Evolutionary conservation across 352 stramenopile genomes (phyloP), one percentile per base, ranked within the genome.

Genomic region (Phytophthora litchii): DNA sequence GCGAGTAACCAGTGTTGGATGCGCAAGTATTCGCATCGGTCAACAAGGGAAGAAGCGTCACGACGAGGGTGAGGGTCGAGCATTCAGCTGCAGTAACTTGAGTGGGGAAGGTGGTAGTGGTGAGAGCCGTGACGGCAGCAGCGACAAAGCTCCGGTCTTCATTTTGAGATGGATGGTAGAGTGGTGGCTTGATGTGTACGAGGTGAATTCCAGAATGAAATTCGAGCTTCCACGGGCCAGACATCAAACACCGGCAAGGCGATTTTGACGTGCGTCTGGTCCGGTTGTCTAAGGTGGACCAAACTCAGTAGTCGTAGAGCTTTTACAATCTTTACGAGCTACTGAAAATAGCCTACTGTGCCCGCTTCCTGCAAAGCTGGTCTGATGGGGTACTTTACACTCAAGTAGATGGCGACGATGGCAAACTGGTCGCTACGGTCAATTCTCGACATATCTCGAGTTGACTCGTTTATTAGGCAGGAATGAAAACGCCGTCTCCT

Each of bases 1-100:
- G 38, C 31, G 65, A 54, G 54, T 74, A 74, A 17, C 60, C 60
- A 37, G 60, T 61, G 54, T 63, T 59, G 20, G 61, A 40, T 9
- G 61, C 45, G 37, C 61, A 70, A 2, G 61, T 68, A 42, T 73
- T 73, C 25, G 52, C 38, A 43, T 65, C 49, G 13, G 46, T 56
- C 11, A 65, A 19, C 34, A 73, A 43, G 10, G 64, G 58, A 6
- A 65, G 44, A 6, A 69, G 35, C 12, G 53, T 68, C 34, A 60
- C 36, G 13, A 69, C 46, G n/a, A 67, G 57, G 1, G 44, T 56
- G 14, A 59, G 45, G 2, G 50, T 58, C 11, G 46, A 59, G 45
- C 63, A 67, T 20, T 67, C 44, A 21, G n/a, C 63, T 2, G 57
- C 63, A 23, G 44, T 27, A 32, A 67, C 59, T 34, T 36, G 29